These are phyloP conservation scores for Niveomyces coronatus DNA, from an alignment of 2,329 filamentous ascomycete genomes.

Conservation along the genomic window DNA sequence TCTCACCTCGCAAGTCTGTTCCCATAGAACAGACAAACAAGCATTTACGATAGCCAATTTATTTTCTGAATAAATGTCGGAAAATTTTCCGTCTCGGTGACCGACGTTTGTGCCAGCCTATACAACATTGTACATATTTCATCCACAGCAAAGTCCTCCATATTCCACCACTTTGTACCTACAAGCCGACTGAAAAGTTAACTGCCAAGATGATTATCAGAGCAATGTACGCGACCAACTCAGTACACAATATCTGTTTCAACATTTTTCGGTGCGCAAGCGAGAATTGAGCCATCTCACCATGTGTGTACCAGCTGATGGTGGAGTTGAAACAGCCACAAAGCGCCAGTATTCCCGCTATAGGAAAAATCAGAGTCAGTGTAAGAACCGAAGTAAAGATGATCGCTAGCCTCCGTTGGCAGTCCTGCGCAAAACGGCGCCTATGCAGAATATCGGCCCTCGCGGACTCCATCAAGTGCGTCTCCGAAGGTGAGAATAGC, in stretches of 20 bases:
- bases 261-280: slow-evolving; percentile 20
- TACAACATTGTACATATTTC: slow-evolving; percentile 7
- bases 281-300: slow-evolving; percentile 31
- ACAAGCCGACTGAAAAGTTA: slow-evolving; percentile 18
- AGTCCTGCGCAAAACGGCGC: slow-evolving; percentile 17
- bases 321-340: slow-evolving; percentile 33
- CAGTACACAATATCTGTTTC: slow-evolving; percentile 27
- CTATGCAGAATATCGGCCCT: slow-evolving; percentile 21
- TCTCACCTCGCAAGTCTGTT: too few species aligned
- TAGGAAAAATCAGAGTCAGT: slow-evolving; percentile 33
- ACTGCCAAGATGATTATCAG: slow-evolving; percentile 23
- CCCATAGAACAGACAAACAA: too few species aligned
- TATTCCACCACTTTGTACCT: not conserved
- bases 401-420: slow-evolving; percentile 20
- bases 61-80: not conserved
- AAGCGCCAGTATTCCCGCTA: slow-evolving; percentile 34
- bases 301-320: slow-evolving; percentile 38
- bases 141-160: slow-evolving; percentile 4
- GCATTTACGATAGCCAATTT: too few species aligned
- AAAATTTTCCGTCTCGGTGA: too few species aligned
- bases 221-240: slow-evolving; percentile 23
- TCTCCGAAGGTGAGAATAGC: slow-evolving; percentile 20
- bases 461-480: slow-evolving; percentile 21
- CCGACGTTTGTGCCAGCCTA: slow-evolving; percentile 4
- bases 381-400: slow-evolving; percentile 30